Percentiles rank a stretch among this genome's conserved stretches.
Conservation (phyloP, 2,329 filamentous ascomycete genomes). For the Apiospora kogelbergensis region DNA sequence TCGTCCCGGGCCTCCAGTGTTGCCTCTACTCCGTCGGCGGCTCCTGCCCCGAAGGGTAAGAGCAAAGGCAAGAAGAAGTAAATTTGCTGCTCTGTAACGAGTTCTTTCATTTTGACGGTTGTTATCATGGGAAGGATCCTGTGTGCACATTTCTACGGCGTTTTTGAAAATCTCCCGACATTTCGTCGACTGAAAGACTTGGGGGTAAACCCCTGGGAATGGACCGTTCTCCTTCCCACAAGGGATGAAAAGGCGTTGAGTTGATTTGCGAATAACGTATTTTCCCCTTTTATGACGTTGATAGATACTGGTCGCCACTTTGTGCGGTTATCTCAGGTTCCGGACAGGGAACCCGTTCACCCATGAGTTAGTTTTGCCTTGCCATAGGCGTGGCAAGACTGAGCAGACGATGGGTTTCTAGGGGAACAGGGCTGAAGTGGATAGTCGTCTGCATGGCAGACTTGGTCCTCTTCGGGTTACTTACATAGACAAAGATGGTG, state of each 20-base stretch:
- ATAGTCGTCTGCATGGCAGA: background rate
- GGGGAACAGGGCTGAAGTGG: background rate
- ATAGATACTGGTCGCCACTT: background rate
- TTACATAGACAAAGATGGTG: background rate
- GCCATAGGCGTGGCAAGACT: background rate
- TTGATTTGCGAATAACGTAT: background rate
- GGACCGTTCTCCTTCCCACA: background rate
- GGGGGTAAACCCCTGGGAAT: background rate
- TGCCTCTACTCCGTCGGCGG: slow-evolving; percentile 67
- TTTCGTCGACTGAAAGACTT: background rate
- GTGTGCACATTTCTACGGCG: background rate
- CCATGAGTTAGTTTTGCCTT: background rate
- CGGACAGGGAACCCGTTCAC: background rate
- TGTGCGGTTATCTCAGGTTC: background rate
- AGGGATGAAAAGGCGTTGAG: background rate
- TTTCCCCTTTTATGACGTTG: background rate
- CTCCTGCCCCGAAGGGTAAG: slow-evolving; percentile 42
- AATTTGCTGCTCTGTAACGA: slow-evolving; percentile 8
- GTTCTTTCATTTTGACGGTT: background rate
- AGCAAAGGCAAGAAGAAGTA: slow-evolving; percentile 55
- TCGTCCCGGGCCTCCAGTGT: slow-evolving; percentile 84
- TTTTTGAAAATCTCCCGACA: background rate
- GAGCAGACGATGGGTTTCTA: background rate
- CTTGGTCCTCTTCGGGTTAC: background rate
- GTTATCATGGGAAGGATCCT: background rate